phyloP scores from a whole-genome alignment of 345 rosid genomes.

The Abelmoschus esculentus region DNA sequence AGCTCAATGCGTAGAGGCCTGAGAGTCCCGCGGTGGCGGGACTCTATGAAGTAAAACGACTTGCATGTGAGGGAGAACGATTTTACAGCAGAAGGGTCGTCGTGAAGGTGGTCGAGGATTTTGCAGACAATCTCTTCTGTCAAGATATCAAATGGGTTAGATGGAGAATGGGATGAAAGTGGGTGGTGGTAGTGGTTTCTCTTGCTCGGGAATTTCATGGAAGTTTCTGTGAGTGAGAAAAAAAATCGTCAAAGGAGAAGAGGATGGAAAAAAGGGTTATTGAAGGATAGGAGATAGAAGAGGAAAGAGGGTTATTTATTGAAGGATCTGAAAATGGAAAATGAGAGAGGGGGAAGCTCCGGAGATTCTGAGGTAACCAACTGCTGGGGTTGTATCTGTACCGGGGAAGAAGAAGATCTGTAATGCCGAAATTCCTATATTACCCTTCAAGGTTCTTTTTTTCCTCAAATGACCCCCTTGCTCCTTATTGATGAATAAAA shows the following conservation, averaged over 20 bases:
- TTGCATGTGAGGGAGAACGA: constrained; percentile 39
- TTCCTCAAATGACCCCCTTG: not conserved
- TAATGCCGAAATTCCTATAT: not conserved
- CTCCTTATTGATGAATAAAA: too few species aligned
- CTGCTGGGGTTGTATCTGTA: not conserved
- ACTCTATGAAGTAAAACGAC: constrained; percentile 25
- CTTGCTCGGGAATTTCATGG: not conserved
- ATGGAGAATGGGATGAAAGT: too few species aligned
- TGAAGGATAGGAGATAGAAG: too few species aligned
- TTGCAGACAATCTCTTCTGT: constrained; percentile 31
- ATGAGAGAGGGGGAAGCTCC: too few species aligned
- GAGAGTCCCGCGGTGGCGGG: constrained; percentile 26
- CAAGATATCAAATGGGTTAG: constrained; percentile 32
- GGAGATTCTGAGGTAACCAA: too few species aligned
- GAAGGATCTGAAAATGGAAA: not conserved
- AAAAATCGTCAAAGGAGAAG: not conserved
- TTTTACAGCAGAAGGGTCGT: constrained; percentile 30
- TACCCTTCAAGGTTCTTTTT: not conserved
- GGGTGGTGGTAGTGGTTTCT: not conserved
- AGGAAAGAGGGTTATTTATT: not conserved
- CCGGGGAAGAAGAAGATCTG: constrained; percentile 12
- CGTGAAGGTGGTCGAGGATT: constrained; percentile 32
- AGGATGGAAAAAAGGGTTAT: not conserved
- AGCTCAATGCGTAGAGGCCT: constrained; percentile 30
- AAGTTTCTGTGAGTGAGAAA: not conserved